Base-by-base conservation (phyloP, 805 yeast genomes). In the Spathaspora boniae region DNA sequence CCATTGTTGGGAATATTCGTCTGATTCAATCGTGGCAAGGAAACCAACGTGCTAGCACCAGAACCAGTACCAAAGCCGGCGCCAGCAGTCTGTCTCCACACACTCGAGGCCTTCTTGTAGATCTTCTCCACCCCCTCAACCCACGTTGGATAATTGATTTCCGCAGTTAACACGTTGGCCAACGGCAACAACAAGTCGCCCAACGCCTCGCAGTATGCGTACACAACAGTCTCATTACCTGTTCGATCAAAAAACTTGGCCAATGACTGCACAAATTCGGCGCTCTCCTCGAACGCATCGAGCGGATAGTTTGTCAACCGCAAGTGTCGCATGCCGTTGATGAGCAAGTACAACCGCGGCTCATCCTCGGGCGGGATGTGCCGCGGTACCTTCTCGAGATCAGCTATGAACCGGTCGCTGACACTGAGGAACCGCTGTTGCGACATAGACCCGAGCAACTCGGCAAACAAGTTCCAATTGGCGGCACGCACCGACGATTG, bases 91-190 rank as follows among this genome's bases (percentile, higher is more conserved):
- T 72, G 48, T 38, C 59, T 71, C 63, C 72, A 68, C 32, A 62
- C 73, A 37, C 54, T 57, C 26, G 68, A 70, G 11, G 72, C 65
- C 38, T 71, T 75, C 11, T 67, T 58, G 54, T 74, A 80, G 9
- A 91, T 76, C 14, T 68, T 62, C 16, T 74, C 73, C 36, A 87
- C 75, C 0, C 96, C 93, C 26, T 79, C 85, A 0, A 82, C 80
- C 99, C 98, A 93, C 1, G 83, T 78, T 3, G 98, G 98, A 55
- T 91, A 95, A 51, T 93, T 91, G 0, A 87, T 89, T 54, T 93
- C 99, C 0, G 96, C 98, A 0, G 96, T 86, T 21, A 89, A 69
- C 1, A 79, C 70, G 6, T 86, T 91, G 0, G 97, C 94, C 16
- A 93, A 57, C 0, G 97, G 94, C 26, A 87, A 62, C 2, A 93